Evolutionary conservation across 2,329 filamentous ascomycete genomes (phyloP).

Genomic region (Xylaria multiplex): DNA sequence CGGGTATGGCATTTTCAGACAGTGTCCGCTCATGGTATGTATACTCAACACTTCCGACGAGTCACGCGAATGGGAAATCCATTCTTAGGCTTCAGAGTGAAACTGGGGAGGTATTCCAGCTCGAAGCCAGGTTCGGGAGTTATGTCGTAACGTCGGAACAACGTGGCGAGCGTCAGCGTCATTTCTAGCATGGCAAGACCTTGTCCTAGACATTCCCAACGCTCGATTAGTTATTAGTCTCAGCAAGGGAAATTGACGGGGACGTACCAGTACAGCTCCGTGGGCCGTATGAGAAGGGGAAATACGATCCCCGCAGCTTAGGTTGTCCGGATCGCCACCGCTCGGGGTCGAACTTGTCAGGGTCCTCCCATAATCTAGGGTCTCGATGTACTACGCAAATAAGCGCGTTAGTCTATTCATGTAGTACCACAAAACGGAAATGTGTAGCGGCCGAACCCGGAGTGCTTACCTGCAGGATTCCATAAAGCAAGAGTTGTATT

Average conservation of each 20-base stretch:
- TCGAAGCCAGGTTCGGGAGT: conserved; percentile 31
- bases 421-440: conserved; percentile 1
- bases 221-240: not conserved
- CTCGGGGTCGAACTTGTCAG: conserved; percentile 36
- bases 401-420: conserved; percentile 9
- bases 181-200: conserved; percentile 35
- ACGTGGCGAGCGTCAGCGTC: conserved; percentile 32
- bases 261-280: conserved; percentile 34
- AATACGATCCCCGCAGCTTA: conserved; percentile 33
- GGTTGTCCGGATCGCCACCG: conserved; percentile 34
- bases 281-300: conserved; percentile 35
- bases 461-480: conserved; percentile 32
- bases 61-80: conserved; percentile 30
- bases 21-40: not conserved
- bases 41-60: conserved; percentile 19
- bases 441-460: conserved; percentile 7
- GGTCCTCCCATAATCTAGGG: conserved; percentile 33
- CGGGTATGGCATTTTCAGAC: not conserved
- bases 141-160: conserved; percentile 31
- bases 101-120: conserved; percentile 33
- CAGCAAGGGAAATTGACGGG: not conserved
- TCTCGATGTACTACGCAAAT: conserved; percentile 28
- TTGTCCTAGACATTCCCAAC: conserved; percentile 26
- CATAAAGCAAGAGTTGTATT: conserved; percentile 34
- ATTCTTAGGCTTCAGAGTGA: conserved; percentile 32